These are phyloP conservation scores for Clohesyomyces aquaticus DNA, from an alignment of 495 filamentous ascomycete genomes.

Conservation along the genomic window DNA sequence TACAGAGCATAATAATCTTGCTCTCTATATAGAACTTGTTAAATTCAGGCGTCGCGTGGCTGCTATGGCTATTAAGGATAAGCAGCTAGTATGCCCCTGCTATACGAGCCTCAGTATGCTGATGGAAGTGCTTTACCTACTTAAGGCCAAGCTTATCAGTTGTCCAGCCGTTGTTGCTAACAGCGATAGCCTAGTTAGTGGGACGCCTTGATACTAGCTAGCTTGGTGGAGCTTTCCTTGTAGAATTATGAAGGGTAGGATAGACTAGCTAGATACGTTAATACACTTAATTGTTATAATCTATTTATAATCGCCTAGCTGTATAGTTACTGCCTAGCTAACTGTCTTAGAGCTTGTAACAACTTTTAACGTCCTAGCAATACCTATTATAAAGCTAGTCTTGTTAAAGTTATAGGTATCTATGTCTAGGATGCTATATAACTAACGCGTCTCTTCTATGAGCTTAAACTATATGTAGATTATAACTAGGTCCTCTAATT, in stretches of 20 bases:
- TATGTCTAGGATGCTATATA: conserved; percentile 8
- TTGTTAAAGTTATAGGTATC: conserved; percentile 19
- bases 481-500: conserved; percentile 13
- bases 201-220: conserved; percentile 38
- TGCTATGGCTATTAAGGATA: conserved; percentile 46
- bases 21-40: no score
- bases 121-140: conserved; percentile 19
- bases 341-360: conserved; percentile 35
- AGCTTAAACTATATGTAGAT: conserved; percentile 30
- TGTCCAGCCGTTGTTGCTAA: conserved; percentile 41
- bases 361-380: conserved; percentile 37
- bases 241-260: conserved; percentile 42
- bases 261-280: conserved; percentile 31
- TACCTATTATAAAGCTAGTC: conserved; percentile 35
- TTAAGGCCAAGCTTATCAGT: conserved; percentile 40
- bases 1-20: no score
- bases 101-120: conserved; percentile 35
- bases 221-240: conserved; percentile 30
- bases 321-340: conserved; percentile 1
- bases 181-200: conserved; percentile 22
- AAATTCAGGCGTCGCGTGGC: no score
- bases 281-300: conserved; percentile 37
- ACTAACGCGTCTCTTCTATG: conserved; percentile 7
- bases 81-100: conserved; percentile 42
- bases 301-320: conserved; percentile 9